Evolutionary conservation across 768 basidiomycete species (phyloP), one percentile per base, ranked within the genome.

Genomic region (Sarcomyxa edulis): DNA sequence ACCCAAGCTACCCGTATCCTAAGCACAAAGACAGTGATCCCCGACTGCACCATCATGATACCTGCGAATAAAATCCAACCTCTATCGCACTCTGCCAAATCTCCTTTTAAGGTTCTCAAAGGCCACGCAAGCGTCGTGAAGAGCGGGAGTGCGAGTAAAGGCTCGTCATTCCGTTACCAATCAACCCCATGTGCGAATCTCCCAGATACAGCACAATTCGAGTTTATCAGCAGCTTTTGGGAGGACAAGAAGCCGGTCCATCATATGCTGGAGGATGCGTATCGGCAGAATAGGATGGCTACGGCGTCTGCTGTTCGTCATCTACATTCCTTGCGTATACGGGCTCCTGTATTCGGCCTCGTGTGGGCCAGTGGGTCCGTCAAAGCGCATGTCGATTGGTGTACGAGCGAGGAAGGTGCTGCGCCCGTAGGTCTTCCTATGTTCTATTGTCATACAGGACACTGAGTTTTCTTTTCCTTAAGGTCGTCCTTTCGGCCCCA

Each of bases 191-290:
- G 71, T 38, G 60, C 60, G 10, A 65, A 65, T 33, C 62, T 72
- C 8, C 71, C 75, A 1, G 68, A 69, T 22, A 58, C 53, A 33
- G 60, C 66, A 2, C 61, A 65, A 7, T 76, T 77, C 47, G 74
- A 77, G 52, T 74, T 78, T 42, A 62, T 59, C 10, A 73, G 76
- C 46, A 67, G 68, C 39, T 55, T 78, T 35, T 76, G 71, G 71
- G 74, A 79, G 47, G 75, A 79, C 55, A 79, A 79, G 61, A 79
- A 77, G 39, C 70, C 72, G 0, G 56, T 64, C 8, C 70, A 76
- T 31, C 48, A 59, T 4, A 51, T 72, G 44, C 61, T 73, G 2
- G 73, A 71, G 31, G 68, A 71, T 40, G 76, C 77, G 1, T 75
- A 75, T 48, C 56, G 77, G 16, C 76, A 78, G 52, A 78, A 78